Evolutionary conservation across 1,139 yeast genomes (phyloP), one percentile per base, ranked within the genome.

Genomic region (Ashbya aceris): DNA sequence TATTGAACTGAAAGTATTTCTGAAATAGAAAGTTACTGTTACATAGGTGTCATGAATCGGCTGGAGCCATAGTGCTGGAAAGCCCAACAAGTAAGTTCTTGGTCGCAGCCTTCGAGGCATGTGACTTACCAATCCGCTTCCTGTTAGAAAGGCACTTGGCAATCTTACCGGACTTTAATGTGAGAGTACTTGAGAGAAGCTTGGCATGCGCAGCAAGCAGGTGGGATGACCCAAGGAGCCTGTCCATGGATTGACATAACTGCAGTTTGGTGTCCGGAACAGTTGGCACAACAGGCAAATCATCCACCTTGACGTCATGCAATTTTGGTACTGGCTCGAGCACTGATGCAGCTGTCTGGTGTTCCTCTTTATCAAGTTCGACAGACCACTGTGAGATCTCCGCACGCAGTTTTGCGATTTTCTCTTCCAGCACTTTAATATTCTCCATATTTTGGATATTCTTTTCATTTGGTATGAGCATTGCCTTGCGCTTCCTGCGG

Each of bases 381-480:
- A 38, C 39, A 2, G 55, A 47, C 64, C 64, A 60, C 12, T 49
- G 53, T 7, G 46, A 40, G 12, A 58, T 45, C 45, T 59, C 63
- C 7, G 40, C 39, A 32, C 52, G 48, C 13, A 58, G 42, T 11
- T 42, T 41, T 12, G 45, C 40, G 8, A 60, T 51, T 40, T 53
- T 59, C 8, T 45, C 49, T 20, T 49, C 42, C 38, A 60, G 39
- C 6, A 50, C 40, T 27, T 45, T 45, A 17, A 59, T 32, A 38
- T 55, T 58, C 33, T 51, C 56, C 30, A 52, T 52, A 44, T 60
- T 60, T 33, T 56, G 56, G 4, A 57, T 49, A 44, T 59, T 60
- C 41, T 58, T 59, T 27, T 52, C 49, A 41, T 58, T 58, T n/a
- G 61, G 61, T 31, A 58, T 40, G 33, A 26, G 37, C 11, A 37